Conservation (phyloP, 805 yeast species). For the Candida wancherniae region DNA sequence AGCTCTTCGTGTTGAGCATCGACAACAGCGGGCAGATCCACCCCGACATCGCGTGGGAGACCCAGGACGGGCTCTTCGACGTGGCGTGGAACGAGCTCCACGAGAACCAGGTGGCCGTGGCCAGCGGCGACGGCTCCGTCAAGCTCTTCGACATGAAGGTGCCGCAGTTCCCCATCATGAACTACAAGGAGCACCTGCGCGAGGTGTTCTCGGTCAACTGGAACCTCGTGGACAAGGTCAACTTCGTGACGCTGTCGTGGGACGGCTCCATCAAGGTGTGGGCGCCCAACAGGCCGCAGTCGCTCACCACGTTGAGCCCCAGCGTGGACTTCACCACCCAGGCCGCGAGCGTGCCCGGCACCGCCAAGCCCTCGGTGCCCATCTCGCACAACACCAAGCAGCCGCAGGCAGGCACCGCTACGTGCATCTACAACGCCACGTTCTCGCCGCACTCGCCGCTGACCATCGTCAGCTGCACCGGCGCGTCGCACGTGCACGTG, state of each 20-base stretch:
- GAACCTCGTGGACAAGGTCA: conserved; percentile 64
- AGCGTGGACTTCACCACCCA: conserved; percentile 25
- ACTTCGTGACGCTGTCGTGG: conserved; percentile 82
- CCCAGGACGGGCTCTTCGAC: conserved; percentile 91
- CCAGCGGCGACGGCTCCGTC: conserved; percentile 87
- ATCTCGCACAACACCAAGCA: conserved; percentile 27
- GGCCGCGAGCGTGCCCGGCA: conserved; percentile 20
- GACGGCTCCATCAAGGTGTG: conserved; percentile 83
- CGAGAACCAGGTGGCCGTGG: conserved; percentile 78
- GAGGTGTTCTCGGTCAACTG: conserved; percentile 74
- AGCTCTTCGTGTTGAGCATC: conserved; percentile 65
- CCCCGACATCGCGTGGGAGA: conserved; percentile 61
- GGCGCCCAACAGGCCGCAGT: conserved; percentile 56
- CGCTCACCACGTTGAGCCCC: conserved; percentile 51
- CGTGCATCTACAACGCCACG: conserved; percentile 73
- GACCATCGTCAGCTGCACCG: conserved; percentile 63
- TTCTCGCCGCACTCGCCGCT: conserved; percentile 84
- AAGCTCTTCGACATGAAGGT: conserved; percentile 74
- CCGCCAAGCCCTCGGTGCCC: conserved; percentile 29
- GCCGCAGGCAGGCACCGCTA: conserved; percentile 25
- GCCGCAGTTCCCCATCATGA: conserved; percentile 64
- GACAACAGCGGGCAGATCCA: conserved; percentile 58
- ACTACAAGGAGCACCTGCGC: conserved; percentile 69
- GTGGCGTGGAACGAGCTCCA: conserved; percentile 86
- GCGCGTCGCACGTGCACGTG: conserved; percentile 65